Conservation (phyloP, 768 basidiomycete species). For the Asterophora lycoperdoides region DNA sequence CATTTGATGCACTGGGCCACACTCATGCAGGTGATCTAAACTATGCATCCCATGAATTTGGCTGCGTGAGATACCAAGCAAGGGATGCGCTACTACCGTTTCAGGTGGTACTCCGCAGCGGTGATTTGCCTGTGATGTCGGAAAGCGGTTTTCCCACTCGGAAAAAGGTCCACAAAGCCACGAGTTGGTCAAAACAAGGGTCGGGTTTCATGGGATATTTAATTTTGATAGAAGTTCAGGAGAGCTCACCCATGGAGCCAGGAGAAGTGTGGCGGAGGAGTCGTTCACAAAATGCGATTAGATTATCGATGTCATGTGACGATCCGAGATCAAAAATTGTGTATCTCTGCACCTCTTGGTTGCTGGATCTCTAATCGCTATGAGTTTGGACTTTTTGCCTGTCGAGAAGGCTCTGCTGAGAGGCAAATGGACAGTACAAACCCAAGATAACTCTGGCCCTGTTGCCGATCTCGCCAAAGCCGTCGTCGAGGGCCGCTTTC, state of each 20-base stretch:
- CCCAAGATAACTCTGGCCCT: conserved; percentile 19
- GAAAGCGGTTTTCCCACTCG: not conserved
- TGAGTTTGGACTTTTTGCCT: conserved; percentile 21
- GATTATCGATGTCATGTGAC: conserved; percentile 7
- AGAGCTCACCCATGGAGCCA: not conserved
- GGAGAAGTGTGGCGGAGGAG: conserved; percentile 1
- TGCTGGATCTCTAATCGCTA: conserved; percentile 7
- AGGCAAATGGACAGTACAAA: conserved; percentile 37
- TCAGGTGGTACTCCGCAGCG: too few relatives aligned
- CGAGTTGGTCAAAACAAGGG: not conserved
- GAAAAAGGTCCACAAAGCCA: not conserved
- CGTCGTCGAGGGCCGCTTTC: conserved; percentile 59
- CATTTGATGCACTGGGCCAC: too few relatives aligned
- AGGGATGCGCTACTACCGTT: not conserved
- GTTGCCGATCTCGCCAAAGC: conserved; percentile 43
- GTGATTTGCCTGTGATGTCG: conserved; percentile 6
- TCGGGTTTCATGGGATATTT: not conserved
- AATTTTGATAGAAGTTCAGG: conserved; percentile 3
- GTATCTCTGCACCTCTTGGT: not conserved
- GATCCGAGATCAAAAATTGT: conserved; percentile 7
- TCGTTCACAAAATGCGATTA: too few relatives aligned
- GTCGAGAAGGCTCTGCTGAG: conserved; percentile 57
- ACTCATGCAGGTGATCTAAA: not conserved
- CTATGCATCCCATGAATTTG: not conserved
- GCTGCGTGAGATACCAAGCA: not conserved